A percentile compares a stretch with the other conserved stretches of the same genome.
Evolutionary conservation across 2,329 filamentous ascomycete genomes (phyloP).

Genomic region (Samsoniella hepiali): DNA sequence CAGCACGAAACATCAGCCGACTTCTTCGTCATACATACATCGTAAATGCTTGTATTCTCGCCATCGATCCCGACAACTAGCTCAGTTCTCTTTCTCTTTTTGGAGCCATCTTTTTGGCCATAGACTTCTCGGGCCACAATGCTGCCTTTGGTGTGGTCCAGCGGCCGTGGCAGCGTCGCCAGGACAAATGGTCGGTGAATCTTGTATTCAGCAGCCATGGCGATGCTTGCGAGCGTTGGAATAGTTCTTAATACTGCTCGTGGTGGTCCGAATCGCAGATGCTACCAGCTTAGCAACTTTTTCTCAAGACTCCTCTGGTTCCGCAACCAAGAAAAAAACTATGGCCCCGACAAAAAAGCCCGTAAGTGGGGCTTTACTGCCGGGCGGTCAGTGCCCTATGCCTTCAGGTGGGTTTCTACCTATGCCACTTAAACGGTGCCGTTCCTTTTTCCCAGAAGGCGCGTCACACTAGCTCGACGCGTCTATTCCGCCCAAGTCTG

Average conservation of each 20-base stretch:
- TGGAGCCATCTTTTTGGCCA: slow-evolving; percentile 54
- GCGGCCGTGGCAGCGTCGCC: slow-evolving; percentile 55
- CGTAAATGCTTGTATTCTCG: slow-evolving; percentile 63
- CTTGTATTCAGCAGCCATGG: slow-evolving; percentile 58
- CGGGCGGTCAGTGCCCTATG: slow-evolving; percentile 9
- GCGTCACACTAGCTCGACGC: slow-evolving; percentile 11
- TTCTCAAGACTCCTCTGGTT: background rate
- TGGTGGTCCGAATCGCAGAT: slow-evolving; percentile 5
- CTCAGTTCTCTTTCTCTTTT: slow-evolving; percentile 62
- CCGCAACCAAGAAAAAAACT: slow-evolving; percentile 29
- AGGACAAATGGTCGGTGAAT: slow-evolving; percentile 64
- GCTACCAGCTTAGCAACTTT: background rate
- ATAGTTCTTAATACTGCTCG: background rate
- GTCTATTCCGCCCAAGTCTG: background rate
- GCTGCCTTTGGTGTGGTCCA: slow-evolving; percentile 48
- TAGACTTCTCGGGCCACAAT: slow-evolving; percentile 61
- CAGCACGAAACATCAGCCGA: slow-evolving; percentile 5
- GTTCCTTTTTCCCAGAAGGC: slow-evolving; percentile 20
- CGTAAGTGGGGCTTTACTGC: slow-evolving; percentile 29
- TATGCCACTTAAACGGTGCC: slow-evolving; percentile 18
- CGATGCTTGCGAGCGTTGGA: slow-evolving; percentile 18
- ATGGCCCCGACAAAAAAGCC: slow-evolving; percentile 34
- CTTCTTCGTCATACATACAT: slow-evolving; percentile 43
- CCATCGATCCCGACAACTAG: slow-evolving; percentile 62
- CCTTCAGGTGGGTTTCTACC: slow-evolving; percentile 22